A percentile compares a stretch with the other conserved stretches of the same genome.
These are phyloP conservation scores for Cylindrotheca closterium DNA, from an alignment of 108 stramenopile genomes.

Conservation along the genomic window DNA sequence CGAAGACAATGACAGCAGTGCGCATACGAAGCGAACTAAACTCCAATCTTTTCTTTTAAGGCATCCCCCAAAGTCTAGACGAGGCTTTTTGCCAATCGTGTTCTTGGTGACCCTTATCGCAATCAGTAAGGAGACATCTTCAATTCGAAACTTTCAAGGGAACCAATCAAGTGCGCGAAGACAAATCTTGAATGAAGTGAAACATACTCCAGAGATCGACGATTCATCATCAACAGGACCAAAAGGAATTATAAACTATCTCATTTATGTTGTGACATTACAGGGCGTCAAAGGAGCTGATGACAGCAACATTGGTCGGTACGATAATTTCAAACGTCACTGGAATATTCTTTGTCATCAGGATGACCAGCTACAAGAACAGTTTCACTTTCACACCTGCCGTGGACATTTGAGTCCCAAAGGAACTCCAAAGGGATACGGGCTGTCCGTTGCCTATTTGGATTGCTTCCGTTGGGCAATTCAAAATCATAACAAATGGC, in stretches of 20 bases:
- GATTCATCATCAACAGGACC: too few species aligned
- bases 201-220: too few species aligned
- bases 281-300: not conserved
- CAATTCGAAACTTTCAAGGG: too few species aligned
- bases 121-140: too few species aligned
- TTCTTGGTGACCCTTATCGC: not conserved
- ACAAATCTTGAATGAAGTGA: too few species aligned
- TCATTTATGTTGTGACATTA: not conserved
- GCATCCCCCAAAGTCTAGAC: too few species aligned
- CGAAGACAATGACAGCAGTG: too few species aligned
- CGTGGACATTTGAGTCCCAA: not conserved
- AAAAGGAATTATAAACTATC: not conserved
- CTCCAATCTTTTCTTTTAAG: too few species aligned
- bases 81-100: too few species aligned
- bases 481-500: too few species aligned
- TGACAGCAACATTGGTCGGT: not conserved
- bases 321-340: not conserved
- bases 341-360: slow-evolving; percentile 1
- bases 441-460: not conserved
- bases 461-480: not conserved
- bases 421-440: not conserved
- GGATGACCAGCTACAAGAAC: not conserved
- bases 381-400: not conserved
- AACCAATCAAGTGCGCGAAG: too few species aligned
- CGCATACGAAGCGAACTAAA: too few species aligned